A percentile compares a stretch with the other conserved stretches of the same genome.
Evolutionary conservation across 371 early-diverging fungal species (phyloP).

Genomic region (Entomophthora muscae): DNA sequence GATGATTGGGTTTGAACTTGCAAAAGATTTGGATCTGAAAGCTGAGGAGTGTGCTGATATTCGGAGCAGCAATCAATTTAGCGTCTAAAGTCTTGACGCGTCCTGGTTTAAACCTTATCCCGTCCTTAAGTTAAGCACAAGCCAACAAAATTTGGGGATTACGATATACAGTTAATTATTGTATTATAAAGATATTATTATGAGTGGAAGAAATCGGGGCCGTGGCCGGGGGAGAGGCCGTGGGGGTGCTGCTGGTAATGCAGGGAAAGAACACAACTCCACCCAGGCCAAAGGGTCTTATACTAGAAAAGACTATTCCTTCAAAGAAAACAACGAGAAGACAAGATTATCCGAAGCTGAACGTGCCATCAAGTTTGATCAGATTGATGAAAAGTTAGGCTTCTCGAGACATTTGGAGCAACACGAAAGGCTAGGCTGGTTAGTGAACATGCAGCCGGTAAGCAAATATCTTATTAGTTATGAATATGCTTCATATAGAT

Average conservation of each 20-base stretch:
- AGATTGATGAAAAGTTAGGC: slow-evolving; percentile 60
- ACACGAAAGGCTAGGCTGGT: slow-evolving; percentile 72
- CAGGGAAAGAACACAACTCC: not conserved
- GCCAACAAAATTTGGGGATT: too few relatives aligned
- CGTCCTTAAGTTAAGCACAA: too few relatives aligned
- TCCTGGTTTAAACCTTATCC: too few relatives aligned
- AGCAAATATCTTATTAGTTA: slow-evolving; percentile 4
- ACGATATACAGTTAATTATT: too few relatives aligned
- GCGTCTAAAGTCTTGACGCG: too few relatives aligned
- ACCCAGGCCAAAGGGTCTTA: not conserved
- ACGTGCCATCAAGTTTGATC: not conserved
- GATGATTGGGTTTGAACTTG: too few relatives aligned
- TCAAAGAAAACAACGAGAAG: not conserved
- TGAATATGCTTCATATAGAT: not conserved
- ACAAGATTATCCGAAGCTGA: not conserved
- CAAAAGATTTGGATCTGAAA: too few relatives aligned
- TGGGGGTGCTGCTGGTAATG: not conserved
- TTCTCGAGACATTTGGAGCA: slow-evolving; percentile 65
- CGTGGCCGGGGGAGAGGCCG: not conserved
- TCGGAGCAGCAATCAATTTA: too few relatives aligned
- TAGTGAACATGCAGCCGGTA: slow-evolving; percentile 87
- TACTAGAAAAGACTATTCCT: not conserved
- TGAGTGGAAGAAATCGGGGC: not conserved
- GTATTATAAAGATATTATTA: not conserved
- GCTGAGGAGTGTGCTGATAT: too few relatives aligned